Base-by-base conservation (phyloP, 495 filamentous ascomycete species). In the Xanthoparmelia taractica region DNA sequence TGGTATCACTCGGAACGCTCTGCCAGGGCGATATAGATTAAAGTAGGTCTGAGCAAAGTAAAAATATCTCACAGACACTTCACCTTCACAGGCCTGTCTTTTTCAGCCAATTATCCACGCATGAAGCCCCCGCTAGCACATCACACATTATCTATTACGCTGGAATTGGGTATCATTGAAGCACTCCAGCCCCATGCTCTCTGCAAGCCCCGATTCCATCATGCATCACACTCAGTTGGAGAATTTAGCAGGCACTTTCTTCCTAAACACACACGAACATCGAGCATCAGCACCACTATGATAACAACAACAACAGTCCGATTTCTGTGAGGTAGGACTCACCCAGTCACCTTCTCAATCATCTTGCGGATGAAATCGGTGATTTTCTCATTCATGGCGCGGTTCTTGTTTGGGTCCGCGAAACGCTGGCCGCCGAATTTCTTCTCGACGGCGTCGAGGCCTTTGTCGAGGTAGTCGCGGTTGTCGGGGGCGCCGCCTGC, bases 331-430 rank as follows among this genome's bases (percentile, higher is more conserved):
- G 20, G 25, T 17, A 25, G 18, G 5, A 65, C 63, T 23, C 34
- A 68, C 66, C 66, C 66, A 13, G 63, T 66, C 6, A 65, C 43
- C 34, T 68, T 68, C 40, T 66, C 66, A 45, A 68, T 37, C 27
- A 52, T 15, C 63, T 68, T 68, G 13, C 66, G 52, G 17, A 66
- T 47, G n/a, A 58, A 48, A 61, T 68, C 66, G 4, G 66, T 68
- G 15, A 68, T 68, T 57, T 68, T 68, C 63, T 66, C 63, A 4
- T 68, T 68, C 63, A 68, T 63, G 6, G 41, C 66, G 17, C 66
- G 63, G 11, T 68, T 65, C 34, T 57, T 63, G 60, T 63, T 60
- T 15, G 61, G 47, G 37, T 57, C 65, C 48, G 52, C 31, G 41
- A 63, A 58, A 56, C 61, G 61, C 56, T 47, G 29, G 17, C 57